Base-by-base conservation (phyloP, 1,284 basidiomycete species). In the Sporisorium scitamineum region DNA sequence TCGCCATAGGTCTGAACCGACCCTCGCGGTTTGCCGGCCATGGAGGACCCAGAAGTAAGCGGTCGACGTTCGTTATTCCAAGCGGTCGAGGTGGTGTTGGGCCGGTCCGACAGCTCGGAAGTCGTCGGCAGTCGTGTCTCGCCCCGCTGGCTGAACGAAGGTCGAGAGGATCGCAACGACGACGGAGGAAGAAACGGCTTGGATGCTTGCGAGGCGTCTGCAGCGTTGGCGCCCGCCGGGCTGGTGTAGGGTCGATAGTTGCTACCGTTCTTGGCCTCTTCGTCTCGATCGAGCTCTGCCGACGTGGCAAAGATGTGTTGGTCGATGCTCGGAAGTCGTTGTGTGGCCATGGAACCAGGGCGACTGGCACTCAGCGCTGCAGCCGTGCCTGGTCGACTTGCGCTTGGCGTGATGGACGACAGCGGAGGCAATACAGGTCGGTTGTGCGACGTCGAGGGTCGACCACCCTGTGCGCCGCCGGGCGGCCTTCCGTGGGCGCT, bases 361-460 rank as follows among this genome's bases (percentile, higher is more conserved):
- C 61, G 70, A 42, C 69, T 65, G 11, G 57, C 68, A 10, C 52
- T 60, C 44, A 76, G 20, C 9, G 61, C 60, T n/a, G 65, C 70
- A 41, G 61, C 67, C 14, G 79, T 81, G 39, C 76, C 79, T 3
- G 80, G 78, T 26, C 79, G 68, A 51, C 78, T 80, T 14, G 66
- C 65, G 41, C 69, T 63, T 5, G 74, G 70, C 39, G 74, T 76
- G 55, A 78, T 67, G 27, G 72, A 65, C 16, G 78, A 67, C 29
- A 81, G 52, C 5, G 80, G 80, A n/a, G 80, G 80, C 52, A 81
- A 39, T 11, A 80, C 57, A 18, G 80, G 80, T 3, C 79, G 75
- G 37, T 78, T 79, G 53, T 70, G 67, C 44, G 72, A 64, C 18
- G 66, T 75, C 20, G 64, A 61, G 4, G 76, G 72, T 8, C 67